A percentile compares a stretch with the other conserved stretches of the same genome.
These are phyloP conservation scores for Fusarium algeriense DNA, from an alignment of 2,329 filamentous ascomycete species.

Conservation along the genomic window DNA sequence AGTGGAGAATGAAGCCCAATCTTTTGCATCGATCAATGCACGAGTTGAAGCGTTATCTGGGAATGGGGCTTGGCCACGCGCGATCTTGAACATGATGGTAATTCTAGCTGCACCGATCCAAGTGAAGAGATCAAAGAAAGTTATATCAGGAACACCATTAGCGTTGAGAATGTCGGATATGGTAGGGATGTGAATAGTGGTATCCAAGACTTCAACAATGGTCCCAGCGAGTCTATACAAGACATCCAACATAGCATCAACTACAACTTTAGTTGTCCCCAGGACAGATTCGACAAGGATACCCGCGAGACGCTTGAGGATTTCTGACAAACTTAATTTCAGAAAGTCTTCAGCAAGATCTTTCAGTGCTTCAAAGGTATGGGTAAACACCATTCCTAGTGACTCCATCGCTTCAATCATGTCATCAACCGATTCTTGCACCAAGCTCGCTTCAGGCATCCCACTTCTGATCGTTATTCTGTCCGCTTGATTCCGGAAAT, in stretches of 20 bases:
- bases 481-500: neutral
- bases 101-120: neutral
- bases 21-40: neutral
- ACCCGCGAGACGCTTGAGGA: neutral
- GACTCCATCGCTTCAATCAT: neutral
- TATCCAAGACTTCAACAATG: neutral
- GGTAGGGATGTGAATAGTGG: neutral
- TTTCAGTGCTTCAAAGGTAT: neutral
- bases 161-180: neutral
- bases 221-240: neutral
- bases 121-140: neutral
- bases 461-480: neutral
- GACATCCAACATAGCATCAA: neutral
- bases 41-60: neutral
- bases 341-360: neutral
- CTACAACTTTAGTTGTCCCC: neutral
- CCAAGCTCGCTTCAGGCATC: neutral
- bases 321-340: neutral
- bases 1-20: neutral
- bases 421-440: neutral
- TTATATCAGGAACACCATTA: neutral
- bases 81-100: neutral
- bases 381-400: neutral
- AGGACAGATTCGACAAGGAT: neutral
- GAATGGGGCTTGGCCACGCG: neutral